A percentile compares a stretch with the other conserved stretches of the same genome.
phyloP scores from a whole-genome alignment of 768 basidiomycete genomes.

The Kwoniella sp. region DNA sequence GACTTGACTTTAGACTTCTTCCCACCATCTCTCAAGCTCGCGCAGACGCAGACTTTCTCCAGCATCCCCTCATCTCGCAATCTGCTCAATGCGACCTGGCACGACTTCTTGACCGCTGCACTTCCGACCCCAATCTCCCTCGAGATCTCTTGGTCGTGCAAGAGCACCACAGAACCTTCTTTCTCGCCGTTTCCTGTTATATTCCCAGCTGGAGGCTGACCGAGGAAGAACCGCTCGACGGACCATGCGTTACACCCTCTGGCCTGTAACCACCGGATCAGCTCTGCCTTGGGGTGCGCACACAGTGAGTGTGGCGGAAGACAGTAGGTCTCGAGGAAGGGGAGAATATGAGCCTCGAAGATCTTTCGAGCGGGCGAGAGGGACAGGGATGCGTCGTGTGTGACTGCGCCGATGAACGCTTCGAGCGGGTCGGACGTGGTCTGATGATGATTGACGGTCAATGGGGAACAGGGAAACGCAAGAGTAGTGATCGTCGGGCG shows the following conservation, averaged over 20 bases:
- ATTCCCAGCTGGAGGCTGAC: neutral
- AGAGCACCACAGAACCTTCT: slow-evolving; percentile 17
- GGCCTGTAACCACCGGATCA: slow-evolving; percentile 19
- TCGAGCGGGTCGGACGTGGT: slow-evolving; percentile 30
- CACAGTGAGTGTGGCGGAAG: slow-evolving; percentile 15
- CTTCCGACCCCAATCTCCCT: neutral
- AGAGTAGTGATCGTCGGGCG: no score
- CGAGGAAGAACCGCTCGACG: neutral
- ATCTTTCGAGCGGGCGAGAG: slow-evolving; percentile 18
- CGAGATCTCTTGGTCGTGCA: slow-evolving; percentile 15
- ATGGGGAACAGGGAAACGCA: no score
- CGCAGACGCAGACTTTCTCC: slow-evolving; percentile 11
- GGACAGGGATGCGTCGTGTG: slow-evolving; percentile 27
- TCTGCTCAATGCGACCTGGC: neutral
- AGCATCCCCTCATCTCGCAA: slow-evolving; percentile 9
- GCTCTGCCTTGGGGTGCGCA: slow-evolving; percentile 32
- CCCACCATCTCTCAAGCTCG: neutral
- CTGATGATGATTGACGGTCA: slow-evolving; percentile 3
- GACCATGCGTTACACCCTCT: slow-evolving; percentile 31
- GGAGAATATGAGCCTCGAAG: slow-evolving; percentile 23
- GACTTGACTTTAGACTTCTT: slow-evolving; percentile 7
- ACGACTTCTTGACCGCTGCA: neutral
- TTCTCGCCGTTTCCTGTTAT: neutral
- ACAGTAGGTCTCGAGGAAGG: slow-evolving; percentile 40
- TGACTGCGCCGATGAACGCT: slow-evolving; percentile 36